Percentiles rank a stretch among this genome's conserved stretches.
phyloP scores from a whole-genome alignment of 2,329 filamentous ascomycete species.

The Arthrobotrys conoides region DNA sequence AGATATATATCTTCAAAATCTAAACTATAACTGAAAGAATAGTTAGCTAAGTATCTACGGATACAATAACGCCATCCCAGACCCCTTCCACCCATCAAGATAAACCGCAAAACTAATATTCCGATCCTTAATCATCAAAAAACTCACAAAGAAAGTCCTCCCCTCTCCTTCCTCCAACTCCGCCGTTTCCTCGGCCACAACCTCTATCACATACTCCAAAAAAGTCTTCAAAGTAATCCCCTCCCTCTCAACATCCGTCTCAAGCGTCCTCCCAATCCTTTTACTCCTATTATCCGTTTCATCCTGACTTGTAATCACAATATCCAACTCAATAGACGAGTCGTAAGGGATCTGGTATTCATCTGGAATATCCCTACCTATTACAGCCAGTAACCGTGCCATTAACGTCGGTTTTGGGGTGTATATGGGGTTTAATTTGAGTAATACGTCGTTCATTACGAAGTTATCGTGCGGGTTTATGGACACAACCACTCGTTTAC shows the following conservation, averaged over 20 bases:
- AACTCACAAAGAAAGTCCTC: background rate
- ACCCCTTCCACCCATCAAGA: background rate
- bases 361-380: no score
- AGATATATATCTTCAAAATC: no score
- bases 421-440: background rate
- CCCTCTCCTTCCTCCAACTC: background rate
- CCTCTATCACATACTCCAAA: background rate
- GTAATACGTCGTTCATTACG: background rate
- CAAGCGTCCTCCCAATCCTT: background rate
- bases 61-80: no score
- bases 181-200: background rate
- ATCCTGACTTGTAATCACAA: no score
- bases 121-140: background rate
- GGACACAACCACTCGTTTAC: background rate
- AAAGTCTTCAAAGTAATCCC: background rate
- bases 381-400: background rate
- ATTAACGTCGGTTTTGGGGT: no score
- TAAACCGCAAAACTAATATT: background rate
- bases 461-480: background rate
- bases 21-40: no score
- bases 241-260: background rate
- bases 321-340: no score
- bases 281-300: background rate
- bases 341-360: no score
- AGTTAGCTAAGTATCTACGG: no score